A percentile compares a stretch with the other conserved stretches of the same genome.
Conservation (phyloP, 2,329 filamentous ascomycete genomes). For the Colletotrichum plurivorum region DNA sequence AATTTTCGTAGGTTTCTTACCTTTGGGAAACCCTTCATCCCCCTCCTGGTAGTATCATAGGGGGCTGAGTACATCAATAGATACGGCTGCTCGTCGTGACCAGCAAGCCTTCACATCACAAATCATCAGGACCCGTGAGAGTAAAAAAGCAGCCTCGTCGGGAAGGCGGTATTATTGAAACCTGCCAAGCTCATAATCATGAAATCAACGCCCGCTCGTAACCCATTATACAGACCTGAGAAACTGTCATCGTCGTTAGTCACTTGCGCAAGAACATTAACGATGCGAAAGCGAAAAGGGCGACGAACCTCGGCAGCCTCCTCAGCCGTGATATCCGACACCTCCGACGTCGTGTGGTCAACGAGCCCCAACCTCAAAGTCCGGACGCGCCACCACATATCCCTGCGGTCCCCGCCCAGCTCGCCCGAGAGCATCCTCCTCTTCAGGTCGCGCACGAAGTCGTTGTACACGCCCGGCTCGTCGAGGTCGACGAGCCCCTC, state of each 20-base stretch:
- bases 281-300: no score
- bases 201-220: slow-evolving; percentile 17
- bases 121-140: no score
- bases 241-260: slow-evolving; percentile 27
- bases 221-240: slow-evolving; percentile 27
- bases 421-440: slow-evolving; percentile 76
- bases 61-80: no score
- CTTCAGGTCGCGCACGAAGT: slow-evolving; percentile 80
- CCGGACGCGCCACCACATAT: slow-evolving; percentile 86
- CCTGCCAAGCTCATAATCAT: no score
- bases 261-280: no score
- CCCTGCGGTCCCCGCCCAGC: slow-evolving; percentile 81
- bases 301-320: slow-evolving; percentile 76
- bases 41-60: no score
- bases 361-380: slow-evolving; percentile 80
- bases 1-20: no score
- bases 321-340: slow-evolving; percentile 76
- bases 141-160: no score
- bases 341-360: slow-evolving; percentile 71
- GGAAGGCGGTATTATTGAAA: no score
- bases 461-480: slow-evolving; percentile 82
- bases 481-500: slow-evolving; percentile 83
- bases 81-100: no score
- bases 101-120: no score
- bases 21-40: no score